A percentile compares a stretch with the other conserved stretches of the same genome.
These are phyloP conservation scores for Ensete glaucum DNA, from an alignment of 176 grass and related monocot species.

Conservation along the genomic window DNA sequence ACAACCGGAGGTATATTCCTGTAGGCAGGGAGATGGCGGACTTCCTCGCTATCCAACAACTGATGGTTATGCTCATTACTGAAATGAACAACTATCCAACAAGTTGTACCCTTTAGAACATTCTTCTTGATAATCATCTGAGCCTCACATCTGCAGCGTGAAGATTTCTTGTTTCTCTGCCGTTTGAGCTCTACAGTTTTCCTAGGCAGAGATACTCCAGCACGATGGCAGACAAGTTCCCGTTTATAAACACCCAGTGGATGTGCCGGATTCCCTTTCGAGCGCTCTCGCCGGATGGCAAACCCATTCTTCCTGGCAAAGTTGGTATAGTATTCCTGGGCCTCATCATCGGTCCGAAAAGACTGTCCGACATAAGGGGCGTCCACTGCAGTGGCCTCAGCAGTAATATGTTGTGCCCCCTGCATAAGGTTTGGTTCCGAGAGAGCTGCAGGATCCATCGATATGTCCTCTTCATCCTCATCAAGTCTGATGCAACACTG, in stretches of 20 bases:
- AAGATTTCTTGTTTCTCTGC: constrained; percentile 37
- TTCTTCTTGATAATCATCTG: constrained; percentile 52
- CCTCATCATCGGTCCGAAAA: constrained; percentile 39
- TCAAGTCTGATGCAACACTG: constrained; percentile 25
- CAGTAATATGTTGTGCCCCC: constrained; percentile 5
- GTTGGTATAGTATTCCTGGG: constrained; percentile 40
- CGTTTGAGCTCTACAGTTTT: constrained; percentile 28
- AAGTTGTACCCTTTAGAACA: constrained; percentile 7
- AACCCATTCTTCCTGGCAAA: constrained; percentile 40
- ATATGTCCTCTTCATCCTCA: constrained; percentile 23
- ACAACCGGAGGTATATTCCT: constrained; percentile 34
- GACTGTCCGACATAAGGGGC: constrained; percentile 35
- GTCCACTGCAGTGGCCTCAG: constrained; percentile 2
- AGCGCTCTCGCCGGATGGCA: constrained; percentile 35
- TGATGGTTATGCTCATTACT: constrained; percentile 50
- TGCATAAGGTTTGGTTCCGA: constrained; percentile 11
- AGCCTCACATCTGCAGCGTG: constrained; percentile 37
- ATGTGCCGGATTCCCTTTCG: constrained; percentile 43
- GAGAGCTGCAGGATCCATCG: background rate
- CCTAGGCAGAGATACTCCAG: constrained; percentile 23
- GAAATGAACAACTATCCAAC: constrained; percentile 39
- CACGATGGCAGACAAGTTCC: constrained; percentile 48
- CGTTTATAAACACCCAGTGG: constrained; percentile 48
- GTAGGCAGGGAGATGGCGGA: constrained; percentile 22
- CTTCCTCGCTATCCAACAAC: constrained; percentile 28